phyloP scores from a whole-genome alignment of 2,329 filamentous ascomycete species.

The Calonectria henricotiae region DNA sequence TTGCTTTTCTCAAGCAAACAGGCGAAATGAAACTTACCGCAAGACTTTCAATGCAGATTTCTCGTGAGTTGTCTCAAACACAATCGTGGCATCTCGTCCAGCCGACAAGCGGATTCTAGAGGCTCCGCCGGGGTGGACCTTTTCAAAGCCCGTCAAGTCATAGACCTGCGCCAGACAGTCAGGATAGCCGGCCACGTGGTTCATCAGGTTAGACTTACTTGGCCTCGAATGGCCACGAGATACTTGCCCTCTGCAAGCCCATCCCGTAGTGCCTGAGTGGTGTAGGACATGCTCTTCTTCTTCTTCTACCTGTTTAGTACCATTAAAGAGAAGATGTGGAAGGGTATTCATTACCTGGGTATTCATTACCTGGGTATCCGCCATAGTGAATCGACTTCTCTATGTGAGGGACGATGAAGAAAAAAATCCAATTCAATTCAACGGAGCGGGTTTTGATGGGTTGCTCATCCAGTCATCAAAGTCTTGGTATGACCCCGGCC shows the following conservation, averaged over 20 bases:
- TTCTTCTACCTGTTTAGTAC: background rate
- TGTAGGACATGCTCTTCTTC: slow-evolving; percentile 14
- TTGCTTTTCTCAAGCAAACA: background rate
- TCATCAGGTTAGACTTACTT: background rate
- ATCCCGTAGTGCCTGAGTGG: slow-evolving; percentile 11
- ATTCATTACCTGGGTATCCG: background rate
- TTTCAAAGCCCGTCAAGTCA: slow-evolving; percentile 14
- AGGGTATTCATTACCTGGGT: background rate
- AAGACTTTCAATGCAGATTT: slow-evolving; percentile 2
- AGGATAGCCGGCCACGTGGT: background rate
- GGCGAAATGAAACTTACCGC: background rate
- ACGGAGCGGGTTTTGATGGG: background rate
- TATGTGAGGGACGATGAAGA: background rate
- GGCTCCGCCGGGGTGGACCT: slow-evolving; percentile 20
- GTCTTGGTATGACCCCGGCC: background rate
- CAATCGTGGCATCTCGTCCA: slow-evolving; percentile 14
- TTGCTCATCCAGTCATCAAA: background rate
- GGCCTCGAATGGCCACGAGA: slow-evolving; percentile 7
- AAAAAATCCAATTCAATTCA: background rate
- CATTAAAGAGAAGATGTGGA: background rate
- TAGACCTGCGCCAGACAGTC: background rate
- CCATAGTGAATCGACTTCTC: background rate
- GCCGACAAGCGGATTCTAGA: slow-evolving; percentile 11
- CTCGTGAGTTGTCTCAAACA: slow-evolving; percentile 15
- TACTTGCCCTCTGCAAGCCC: background rate